phyloP scores from a whole-genome alignment of 805 yeast genomes.

The Saturnispora sekii region DNA sequence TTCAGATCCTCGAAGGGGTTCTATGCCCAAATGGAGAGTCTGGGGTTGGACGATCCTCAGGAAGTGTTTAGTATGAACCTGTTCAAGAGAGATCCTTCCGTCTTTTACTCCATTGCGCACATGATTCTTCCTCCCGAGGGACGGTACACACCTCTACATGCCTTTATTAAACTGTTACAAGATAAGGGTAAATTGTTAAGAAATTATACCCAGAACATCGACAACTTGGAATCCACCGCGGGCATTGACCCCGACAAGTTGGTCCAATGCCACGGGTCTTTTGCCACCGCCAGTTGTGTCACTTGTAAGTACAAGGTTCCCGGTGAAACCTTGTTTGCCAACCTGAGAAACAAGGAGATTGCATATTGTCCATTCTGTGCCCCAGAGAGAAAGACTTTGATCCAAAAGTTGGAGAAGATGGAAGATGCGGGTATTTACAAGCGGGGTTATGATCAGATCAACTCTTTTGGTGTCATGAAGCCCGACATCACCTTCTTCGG shows the following conservation, averaged over 20 bases:
- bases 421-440: constrained; percentile 24
- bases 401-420: constrained; percentile 22
- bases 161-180: constrained; percentile 62
- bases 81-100: constrained; percentile 67
- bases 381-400: constrained; percentile 28
- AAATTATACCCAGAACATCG: constrained; percentile 87
- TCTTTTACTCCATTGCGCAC: constrained; percentile 81
- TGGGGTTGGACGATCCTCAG: constrained; percentile 80
- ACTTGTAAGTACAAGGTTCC: constrained; percentile 60
- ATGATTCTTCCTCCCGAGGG: constrained; percentile 69
- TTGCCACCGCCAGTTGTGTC: constrained; percentile 77
- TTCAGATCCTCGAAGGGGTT: constrained; percentile 85
- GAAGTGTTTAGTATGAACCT: constrained; percentile 70
- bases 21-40: constrained; percentile 54
- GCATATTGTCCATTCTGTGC: constrained; percentile 68
- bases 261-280: constrained; percentile 90
- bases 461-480: constrained; percentile 72
- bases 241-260: constrained; percentile 59
- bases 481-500: constrained; percentile 93
- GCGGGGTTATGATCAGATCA: constrained; percentile 25
- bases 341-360: constrained; percentile 47
- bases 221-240: constrained; percentile 73
- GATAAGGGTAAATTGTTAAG: constrained; percentile 70
- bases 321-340: constrained; percentile 55
- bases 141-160: constrained; percentile 67